Conservation (phyloP, 108 stramenopile genomes). For the Fragilaria crotonensis region DNA sequence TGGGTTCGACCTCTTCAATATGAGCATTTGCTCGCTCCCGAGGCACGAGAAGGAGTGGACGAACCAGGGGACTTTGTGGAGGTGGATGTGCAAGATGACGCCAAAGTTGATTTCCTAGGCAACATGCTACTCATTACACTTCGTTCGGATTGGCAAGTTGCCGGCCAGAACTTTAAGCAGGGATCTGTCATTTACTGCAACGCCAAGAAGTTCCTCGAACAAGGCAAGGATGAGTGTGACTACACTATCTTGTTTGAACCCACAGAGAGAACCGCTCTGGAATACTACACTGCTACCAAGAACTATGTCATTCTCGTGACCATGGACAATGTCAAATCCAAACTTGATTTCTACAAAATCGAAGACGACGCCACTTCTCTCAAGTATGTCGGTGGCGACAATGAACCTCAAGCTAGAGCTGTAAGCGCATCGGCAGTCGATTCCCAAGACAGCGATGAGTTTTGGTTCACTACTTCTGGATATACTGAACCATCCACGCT, state of each 20-base stretch:
- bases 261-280: conserved; percentile 57
- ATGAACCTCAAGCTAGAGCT: conserved; percentile 60
- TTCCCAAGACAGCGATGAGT: conserved; percentile 46
- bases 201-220: conserved; percentile 43
- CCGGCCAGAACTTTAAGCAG: conserved; percentile 42
- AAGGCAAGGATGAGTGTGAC: conserved; percentile 49
- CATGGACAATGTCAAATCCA: conserved; percentile 78
- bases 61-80: conserved; percentile 46
- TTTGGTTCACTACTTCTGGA: conserved; percentile 64
- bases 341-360: conserved; percentile 67
- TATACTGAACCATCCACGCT: conserved; percentile 66
- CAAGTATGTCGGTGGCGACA: conserved; percentile 36
- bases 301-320: conserved; percentile 72
- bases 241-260: conserved; percentile 77
- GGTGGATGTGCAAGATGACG: conserved; percentile 65
- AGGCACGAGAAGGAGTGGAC: conserved; percentile 14
- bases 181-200: conserved; percentile 64
- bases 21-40: conserved; percentile 42
- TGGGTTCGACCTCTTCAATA: conserved; percentile 36
- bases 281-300: conserved; percentile 64
- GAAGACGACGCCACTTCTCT: conserved; percentile 46
- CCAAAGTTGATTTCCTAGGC: conserved; percentile 50
- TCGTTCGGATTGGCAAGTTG: conserved; percentile 73
- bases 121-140: conserved; percentile 58
- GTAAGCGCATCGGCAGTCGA: conserved; percentile 50